Evolutionary conservation across 2,329 filamentous ascomycete species (phyloP).

Genomic region (Fusarium austroafricanum): DNA sequence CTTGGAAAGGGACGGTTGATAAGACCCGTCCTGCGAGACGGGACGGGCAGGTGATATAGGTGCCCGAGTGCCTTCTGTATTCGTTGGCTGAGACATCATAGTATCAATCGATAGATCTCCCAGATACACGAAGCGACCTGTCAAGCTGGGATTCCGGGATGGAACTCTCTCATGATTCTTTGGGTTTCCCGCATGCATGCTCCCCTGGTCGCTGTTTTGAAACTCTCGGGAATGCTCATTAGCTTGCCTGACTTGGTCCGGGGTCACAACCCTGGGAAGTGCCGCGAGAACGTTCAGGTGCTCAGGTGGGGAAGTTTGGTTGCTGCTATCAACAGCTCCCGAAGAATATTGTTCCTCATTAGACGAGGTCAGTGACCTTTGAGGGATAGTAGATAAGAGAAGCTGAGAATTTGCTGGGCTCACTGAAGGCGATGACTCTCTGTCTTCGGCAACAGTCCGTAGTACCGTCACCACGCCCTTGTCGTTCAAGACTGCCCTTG

Average conservation of each 20-base stretch:
- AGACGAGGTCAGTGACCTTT: conserved; percentile 10
- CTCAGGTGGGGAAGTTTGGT: conserved; percentile 29
- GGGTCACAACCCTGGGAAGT: conserved; percentile 34
- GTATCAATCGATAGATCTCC: conserved; percentile 44
- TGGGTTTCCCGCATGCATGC: not conserved
- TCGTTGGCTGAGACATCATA: conserved; percentile 41
- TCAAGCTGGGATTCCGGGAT: conserved; percentile 45
- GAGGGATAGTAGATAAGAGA: conserved; percentile 9
- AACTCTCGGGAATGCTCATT: conserved; percentile 36
- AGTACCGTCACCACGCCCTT: conserved; percentile 54
- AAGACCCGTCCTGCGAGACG: conserved; percentile 20
- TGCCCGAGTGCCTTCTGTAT: conserved; percentile 4
- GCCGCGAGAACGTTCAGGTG: conserved; percentile 42
- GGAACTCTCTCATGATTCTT: conserved; percentile 27
- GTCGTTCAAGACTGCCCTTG: conserved; percentile 49
- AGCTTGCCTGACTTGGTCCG: conserved; percentile 39
- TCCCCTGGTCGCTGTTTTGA: conserved; percentile 16
- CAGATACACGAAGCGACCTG: conserved; percentile 34
- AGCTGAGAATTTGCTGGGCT: conserved; percentile 23
- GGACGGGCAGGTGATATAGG: conserved; percentile 15
- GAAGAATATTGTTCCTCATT: conserved; percentile 5
- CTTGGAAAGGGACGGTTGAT: conserved; percentile 33
- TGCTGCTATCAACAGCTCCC: conserved; percentile 24
- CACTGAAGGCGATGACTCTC: conserved; percentile 34
- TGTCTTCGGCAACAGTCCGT: conserved; percentile 46